These are phyloP conservation scores for Galerina sulciceps DNA, from an alignment of 768 basidiomycete species.

Conservation along the genomic window DNA sequence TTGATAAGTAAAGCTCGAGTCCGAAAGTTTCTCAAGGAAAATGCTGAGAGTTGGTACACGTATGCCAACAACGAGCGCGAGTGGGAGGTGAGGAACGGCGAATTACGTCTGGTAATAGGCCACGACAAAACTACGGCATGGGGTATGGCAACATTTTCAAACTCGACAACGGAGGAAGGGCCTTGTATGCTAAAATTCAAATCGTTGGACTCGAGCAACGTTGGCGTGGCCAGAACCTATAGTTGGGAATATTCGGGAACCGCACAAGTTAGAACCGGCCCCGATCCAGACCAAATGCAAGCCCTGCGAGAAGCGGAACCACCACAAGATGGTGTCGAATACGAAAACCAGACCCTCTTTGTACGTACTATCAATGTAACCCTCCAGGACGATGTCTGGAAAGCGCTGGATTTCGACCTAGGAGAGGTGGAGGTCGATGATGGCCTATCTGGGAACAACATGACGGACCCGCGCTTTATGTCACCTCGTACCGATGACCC, in stretches of 20 bases:
- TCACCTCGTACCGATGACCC: neutral
- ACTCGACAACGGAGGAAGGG: slow-evolving; percentile 2
- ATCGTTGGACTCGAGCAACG: neutral
- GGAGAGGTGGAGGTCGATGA: neutral
- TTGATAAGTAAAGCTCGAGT: slow-evolving; percentile 7
- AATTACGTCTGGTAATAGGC: slow-evolving; percentile 22
- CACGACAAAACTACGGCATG: slow-evolving; percentile 22
- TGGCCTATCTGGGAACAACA: neutral
- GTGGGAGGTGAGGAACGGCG: slow-evolving; percentile 19
- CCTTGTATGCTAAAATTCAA: slow-evolving; percentile 9
- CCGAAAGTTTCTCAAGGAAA: slow-evolving; percentile 14
- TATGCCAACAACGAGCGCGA: slow-evolving; percentile 16
- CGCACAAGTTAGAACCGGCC: slow-evolving; percentile 4
- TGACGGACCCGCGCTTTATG: neutral
- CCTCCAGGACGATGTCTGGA: slow-evolving; percentile 1
- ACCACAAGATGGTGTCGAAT: neutral
- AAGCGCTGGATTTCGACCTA: neutral
- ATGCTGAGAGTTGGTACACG: slow-evolving; percentile 19
- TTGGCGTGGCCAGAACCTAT: neutral
- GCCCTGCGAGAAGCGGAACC: neutral
- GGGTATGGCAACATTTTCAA: slow-evolving; percentile 23
- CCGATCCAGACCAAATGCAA: slow-evolving; percentile 4
- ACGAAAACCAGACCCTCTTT: slow-evolving; percentile 11
- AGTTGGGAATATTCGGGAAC: slow-evolving; percentile 14
- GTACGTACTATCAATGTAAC: slow-evolving; percentile 9